phyloP scores from a whole-genome alignment of 192 early-diverging fungal genomes.

The Podila clonocystis region DNA sequence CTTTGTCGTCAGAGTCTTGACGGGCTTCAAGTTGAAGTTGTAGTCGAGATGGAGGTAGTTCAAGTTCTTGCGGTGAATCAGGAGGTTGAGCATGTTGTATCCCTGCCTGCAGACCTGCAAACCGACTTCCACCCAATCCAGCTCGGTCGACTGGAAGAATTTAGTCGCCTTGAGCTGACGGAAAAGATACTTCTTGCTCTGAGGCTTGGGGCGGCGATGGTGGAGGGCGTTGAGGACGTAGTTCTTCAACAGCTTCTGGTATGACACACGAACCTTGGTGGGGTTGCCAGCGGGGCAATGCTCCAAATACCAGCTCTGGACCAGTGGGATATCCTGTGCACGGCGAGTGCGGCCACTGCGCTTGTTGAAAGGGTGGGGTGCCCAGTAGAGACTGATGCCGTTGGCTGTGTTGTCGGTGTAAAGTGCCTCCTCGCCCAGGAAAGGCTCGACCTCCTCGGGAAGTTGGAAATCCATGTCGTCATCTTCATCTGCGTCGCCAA shows the following conservation, averaged over 20 bases:
- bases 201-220: slow-evolving; percentile 85
- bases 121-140: slow-evolving; percentile 99
- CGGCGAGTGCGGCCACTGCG: slow-evolving; percentile 90
- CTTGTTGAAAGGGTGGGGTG: slow-evolving; percentile 96
- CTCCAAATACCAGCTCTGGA: slow-evolving; percentile 99
- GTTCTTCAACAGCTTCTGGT: slow-evolving; percentile 98
- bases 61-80: slow-evolving; percentile 98
- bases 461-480: slow-evolving; percentile 86
- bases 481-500: slow-evolving; percentile 85
- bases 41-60: slow-evolving; percentile 99
- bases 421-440: slow-evolving; percentile 78
- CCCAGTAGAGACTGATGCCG: slow-evolving; percentile 96
- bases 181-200: slow-evolving; percentile 96
- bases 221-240: slow-evolving; percentile 94
- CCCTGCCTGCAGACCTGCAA: slow-evolving; percentile 98
- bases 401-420: slow-evolving; percentile 94
- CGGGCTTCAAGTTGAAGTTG: slow-evolving; percentile 99
- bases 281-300: slow-evolving; percentile 93
- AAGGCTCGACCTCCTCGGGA: slow-evolving; percentile 80
- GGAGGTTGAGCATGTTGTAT: slow-evolving; percentile 98
- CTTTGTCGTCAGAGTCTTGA: slow-evolving; percentile 99
- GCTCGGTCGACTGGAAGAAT: slow-evolving; percentile 98
- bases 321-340: slow-evolving; percentile 92
- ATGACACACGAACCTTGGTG: slow-evolving; percentile 98
- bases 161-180: slow-evolving; percentile 95